Conservation (phyloP, 1,284 basidiomycete species). For the Mycocalia duriaeana region DNA sequence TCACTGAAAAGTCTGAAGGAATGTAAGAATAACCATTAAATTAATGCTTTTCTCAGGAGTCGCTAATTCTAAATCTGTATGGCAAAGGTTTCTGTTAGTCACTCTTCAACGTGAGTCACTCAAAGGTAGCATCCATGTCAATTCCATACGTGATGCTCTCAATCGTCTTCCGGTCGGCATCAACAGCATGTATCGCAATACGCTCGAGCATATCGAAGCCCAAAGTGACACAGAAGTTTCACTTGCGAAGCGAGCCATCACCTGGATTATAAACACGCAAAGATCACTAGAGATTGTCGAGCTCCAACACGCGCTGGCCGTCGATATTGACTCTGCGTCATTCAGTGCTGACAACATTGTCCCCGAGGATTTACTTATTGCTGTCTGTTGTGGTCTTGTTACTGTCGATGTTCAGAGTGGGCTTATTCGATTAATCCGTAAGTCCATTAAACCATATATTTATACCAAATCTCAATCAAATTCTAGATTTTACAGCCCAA, state of each 20-base stretch:
- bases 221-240: conserved; percentile 2
- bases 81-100: conserved; percentile 4
- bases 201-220: neutral
- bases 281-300: neutral
- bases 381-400: conserved; percentile 6
- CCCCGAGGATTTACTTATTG: neutral
- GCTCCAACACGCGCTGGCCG: conserved; percentile 4
- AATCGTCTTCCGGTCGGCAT: conserved; percentile 2
- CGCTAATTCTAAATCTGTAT: neutral
- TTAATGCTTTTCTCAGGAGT: neutral
- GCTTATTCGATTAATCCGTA: conserved; percentile 5
- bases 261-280: conserved; percentile 2
- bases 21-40: neutral
- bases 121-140: neutral
- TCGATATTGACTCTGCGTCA: neutral
- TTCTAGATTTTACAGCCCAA: conserved; percentile 4
- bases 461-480: neutral
- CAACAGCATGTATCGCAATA: conserved; percentile 2
- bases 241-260: conserved; percentile 2
- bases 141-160: neutral
- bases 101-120: conserved; percentile 2
- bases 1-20: neutral
- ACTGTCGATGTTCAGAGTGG: conserved; percentile 1
- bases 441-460: neutral
- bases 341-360: neutral